A percentile compares a stretch with the other conserved stretches of the same genome.
These are phyloP conservation scores for Xylariaceae sp. DNA, from an alignment of 2,329 filamentous ascomycete genomes.

Conservation along the genomic window DNA sequence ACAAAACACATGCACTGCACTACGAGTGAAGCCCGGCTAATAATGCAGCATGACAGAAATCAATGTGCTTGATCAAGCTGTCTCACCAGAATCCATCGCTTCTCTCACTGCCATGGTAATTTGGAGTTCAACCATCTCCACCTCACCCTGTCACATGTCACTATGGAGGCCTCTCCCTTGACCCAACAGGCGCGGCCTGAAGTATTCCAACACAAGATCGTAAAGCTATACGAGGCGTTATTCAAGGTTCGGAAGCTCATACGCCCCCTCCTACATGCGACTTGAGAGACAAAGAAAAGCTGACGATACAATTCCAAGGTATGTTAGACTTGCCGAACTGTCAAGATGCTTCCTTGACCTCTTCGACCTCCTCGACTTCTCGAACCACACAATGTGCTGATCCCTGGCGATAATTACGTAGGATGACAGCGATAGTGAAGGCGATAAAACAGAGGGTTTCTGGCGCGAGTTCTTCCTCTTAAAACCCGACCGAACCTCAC, in stretches of 20 bases:
- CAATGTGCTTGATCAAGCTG: conserved; percentile 4
- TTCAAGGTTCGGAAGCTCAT: conserved; percentile 58
- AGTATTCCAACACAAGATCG: conserved; percentile 90
- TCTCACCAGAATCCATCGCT: not conserved
- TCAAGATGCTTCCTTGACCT: conserved; percentile 1
- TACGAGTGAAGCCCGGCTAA: not conserved
- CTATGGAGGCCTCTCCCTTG: conserved; percentile 86
- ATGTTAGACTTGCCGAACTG: conserved; percentile 15
- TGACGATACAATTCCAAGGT: conserved; percentile 31
- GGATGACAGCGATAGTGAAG: conserved; percentile 57
- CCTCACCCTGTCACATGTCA: conserved; percentile 11
- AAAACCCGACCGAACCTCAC: conserved; percentile 66
- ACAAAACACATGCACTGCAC: conserved; percentile 8
- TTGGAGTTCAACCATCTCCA: conserved; percentile 14
- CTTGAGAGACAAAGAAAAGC: conserved; percentile 20
- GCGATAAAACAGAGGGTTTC: conserved; percentile 79
- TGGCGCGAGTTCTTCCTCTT: conserved; percentile 96
- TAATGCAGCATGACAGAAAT: conserved; percentile 8
- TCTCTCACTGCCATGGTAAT: conserved; percentile 11
- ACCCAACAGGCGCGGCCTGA: conserved; percentile 88
- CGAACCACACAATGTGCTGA: conserved; percentile 21
- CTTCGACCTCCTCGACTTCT: not conserved
- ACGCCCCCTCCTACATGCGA: conserved; percentile 8
- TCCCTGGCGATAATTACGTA: conserved; percentile 26
- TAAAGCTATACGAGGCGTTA: conserved; percentile 79